These are phyloP conservation scores for Kluyveromyces sp. DNA, from an alignment of 1,139 yeast genomes.

Conservation along the genomic window DNA sequence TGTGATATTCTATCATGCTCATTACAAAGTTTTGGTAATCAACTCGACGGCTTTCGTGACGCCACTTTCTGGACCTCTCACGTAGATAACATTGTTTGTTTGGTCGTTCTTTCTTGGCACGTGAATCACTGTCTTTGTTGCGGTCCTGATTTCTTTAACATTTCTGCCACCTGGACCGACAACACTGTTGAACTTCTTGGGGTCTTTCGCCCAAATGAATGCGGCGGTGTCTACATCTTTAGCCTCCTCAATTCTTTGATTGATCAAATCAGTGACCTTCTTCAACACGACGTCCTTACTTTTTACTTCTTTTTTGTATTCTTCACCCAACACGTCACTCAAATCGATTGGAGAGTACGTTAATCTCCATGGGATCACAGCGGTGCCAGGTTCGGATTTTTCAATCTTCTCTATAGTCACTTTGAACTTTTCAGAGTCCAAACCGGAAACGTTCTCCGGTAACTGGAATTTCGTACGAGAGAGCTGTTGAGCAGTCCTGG, in stretches of 20 bases:
- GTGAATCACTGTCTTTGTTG: slow-evolving; percentile 51
- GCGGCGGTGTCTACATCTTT: slow-evolving; percentile 38
- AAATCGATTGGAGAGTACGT: slow-evolving; percentile 34
- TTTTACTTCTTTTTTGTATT: slow-evolving; percentile 27
- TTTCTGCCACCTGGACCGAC: slow-evolving; percentile 75
- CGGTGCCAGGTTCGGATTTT: slow-evolving; percentile 27
- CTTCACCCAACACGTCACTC: slow-evolving; percentile 35
- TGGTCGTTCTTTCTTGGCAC: slow-evolving; percentile 58
- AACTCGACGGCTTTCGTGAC: slow-evolving; percentile 39
- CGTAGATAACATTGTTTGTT: slow-evolving; percentile 40
- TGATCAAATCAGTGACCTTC: slow-evolving; percentile 27
- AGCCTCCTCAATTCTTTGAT: slow-evolving; percentile 32
- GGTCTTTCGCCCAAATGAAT: slow-evolving; percentile 43
- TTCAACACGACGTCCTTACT: slow-evolving; percentile 29
- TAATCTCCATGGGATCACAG: slow-evolving; percentile 58
- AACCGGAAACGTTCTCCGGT: slow-evolving; percentile 46
- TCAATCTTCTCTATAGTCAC: slow-evolving; percentile 41
- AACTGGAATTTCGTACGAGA: slow-evolving; percentile 36
- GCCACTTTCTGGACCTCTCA: slow-evolving; percentile 37
- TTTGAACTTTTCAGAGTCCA: slow-evolving; percentile 37
- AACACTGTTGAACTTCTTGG: slow-evolving; percentile 47
- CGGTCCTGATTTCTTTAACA: slow-evolving; percentile 54
- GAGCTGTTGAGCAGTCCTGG: slow-evolving; percentile 46
- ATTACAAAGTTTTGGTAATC: slow-evolving; percentile 27
- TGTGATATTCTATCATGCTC: too few relatives aligned